Percentiles rank a stretch among this genome's conserved stretches.
These are phyloP conservation scores for Phragmites australis DNA, from an alignment of 176 grass and related monocot species.

Conservation along the genomic window DNA sequence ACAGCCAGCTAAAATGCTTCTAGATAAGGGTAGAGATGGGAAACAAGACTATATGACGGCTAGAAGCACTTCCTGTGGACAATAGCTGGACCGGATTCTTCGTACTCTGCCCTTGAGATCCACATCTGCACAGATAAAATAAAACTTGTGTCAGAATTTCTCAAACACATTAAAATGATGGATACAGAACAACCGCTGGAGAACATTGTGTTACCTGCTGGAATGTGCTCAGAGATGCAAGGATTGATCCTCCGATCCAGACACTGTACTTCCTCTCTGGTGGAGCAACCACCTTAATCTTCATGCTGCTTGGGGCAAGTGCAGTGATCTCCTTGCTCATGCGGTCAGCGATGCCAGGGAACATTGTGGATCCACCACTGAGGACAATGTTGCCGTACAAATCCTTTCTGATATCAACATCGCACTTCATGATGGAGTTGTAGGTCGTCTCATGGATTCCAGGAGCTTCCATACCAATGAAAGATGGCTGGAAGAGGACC, in stretches of 20 bases:
- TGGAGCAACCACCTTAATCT: constrained; percentile 81
- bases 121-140: constrained; percentile 61
- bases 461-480: constrained; percentile 81
- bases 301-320: constrained; percentile 85
- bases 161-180: neutral
- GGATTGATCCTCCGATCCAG: constrained; percentile 87
- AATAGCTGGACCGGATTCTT: constrained; percentile 78
- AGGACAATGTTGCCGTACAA: constrained; percentile 87
- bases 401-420: constrained; percentile 86
- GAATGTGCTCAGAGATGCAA: constrained; percentile 85
- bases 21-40: constrained; percentile 30
- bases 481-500: constrained; percentile 90
- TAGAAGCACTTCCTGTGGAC: constrained; percentile 94
- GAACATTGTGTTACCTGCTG: constrained; percentile 59
- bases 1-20: constrained; percentile 34
- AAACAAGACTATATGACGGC: constrained; percentile 8
- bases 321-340: constrained; percentile 93
- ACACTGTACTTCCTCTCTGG: constrained; percentile 94
- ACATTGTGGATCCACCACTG: constrained; percentile 90
- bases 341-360: constrained; percentile 75
- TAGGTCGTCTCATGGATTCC: constrained; percentile 83
- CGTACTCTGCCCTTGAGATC: constrained; percentile 79
- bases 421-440: constrained; percentile 92
- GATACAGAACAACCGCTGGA: neutral
- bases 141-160: constrained; percentile 21